Evolutionary conservation across 2,329 filamentous ascomycete genomes (phyloP), one percentile per base, ranked within the genome.

Genomic region (Emydomyces testavorans): DNA sequence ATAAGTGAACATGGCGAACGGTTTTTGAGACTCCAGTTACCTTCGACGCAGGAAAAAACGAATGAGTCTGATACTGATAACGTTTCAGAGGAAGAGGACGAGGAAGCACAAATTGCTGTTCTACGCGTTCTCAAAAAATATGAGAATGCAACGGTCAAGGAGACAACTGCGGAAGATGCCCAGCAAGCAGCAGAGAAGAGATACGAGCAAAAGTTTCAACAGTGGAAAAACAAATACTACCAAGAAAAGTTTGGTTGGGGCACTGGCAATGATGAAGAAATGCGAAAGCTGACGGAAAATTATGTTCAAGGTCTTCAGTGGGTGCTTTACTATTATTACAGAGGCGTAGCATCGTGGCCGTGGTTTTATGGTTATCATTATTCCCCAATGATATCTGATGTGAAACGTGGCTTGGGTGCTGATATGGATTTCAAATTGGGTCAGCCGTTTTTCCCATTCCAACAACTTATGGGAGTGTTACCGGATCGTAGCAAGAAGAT

Each of bases 301-400:
- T 98, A 98, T 59, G 88, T 98, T 5, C 86, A 98, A 67, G 92
- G 92, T 52, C 71, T 98, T 52, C 92, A 98, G 64, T 98, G 92
- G 93, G 92, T 98, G 36, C 72, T 98, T 42, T 95, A 83, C 66
- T 98, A 98, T 71, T 98, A 98, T 68, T 98, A 98, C 69, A 82
- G 83, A 46, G 92, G 92, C 53, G 92, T 98, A 51, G 92, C 87
- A 13, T 96, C 90, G 10, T 98, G 92, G 92, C 88, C 92, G 11
- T 98, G 92, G 92, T 98, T 85, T 69, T 98, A 95, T 66, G 75
- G 76, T 52, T 98, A 94, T 65, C 93, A 98, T 67, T 98, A 98
- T 66, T 85, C 93, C 7, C 92, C 92, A 1, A 87, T 96, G 78
- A 98, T 95, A 49, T 93, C 87, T 54, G 92, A 98, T 68, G 86